Conservation (phyloP, 179 eudicot genomes). For the Patellifolia procumbens region DNA sequence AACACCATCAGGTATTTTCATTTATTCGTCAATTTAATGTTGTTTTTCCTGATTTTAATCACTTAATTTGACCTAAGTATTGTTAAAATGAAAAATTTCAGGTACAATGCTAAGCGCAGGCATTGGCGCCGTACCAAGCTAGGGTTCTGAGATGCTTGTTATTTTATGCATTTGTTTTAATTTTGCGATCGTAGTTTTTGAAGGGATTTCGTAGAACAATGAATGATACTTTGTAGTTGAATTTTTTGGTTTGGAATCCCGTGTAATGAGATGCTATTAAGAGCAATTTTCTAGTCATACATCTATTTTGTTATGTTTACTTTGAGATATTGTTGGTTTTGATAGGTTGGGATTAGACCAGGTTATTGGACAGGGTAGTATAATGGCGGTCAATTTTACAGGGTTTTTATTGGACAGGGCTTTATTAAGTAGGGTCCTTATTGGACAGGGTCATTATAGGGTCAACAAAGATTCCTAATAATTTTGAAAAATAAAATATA, state of each 20-base stretch:
- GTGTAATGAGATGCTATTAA: constrained; percentile 1
- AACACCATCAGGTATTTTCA: constrained; percentile 48
- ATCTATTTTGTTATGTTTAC: neutral
- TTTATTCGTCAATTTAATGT: too few species aligned
- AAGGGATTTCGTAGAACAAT: neutral
- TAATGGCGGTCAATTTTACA: too few species aligned
- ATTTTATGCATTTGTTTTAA: neutral
- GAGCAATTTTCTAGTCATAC: neutral
- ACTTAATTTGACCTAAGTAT: neutral
- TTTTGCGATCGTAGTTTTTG: neutral
- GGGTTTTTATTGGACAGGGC: too few species aligned
- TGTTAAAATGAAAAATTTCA: neutral
- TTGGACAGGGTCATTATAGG: too few species aligned
- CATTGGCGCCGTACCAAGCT: constrained; percentile 46
- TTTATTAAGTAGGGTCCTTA: too few species aligned
- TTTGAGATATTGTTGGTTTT: neutral
- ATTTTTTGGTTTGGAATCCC: neutral
- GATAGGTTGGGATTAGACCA: too few species aligned
- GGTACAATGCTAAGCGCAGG: constrained; percentile 53
- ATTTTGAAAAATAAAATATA: too few species aligned
- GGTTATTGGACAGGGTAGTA: too few species aligned
- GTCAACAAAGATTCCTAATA: too few species aligned
- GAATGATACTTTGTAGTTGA: neutral
- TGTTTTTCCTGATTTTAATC: neutral
- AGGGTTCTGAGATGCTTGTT: constrained; percentile 33